phyloP scores from a whole-genome alignment of 192 early-diverging fungal species.

The Polychytrium aggregatum region DNA sequence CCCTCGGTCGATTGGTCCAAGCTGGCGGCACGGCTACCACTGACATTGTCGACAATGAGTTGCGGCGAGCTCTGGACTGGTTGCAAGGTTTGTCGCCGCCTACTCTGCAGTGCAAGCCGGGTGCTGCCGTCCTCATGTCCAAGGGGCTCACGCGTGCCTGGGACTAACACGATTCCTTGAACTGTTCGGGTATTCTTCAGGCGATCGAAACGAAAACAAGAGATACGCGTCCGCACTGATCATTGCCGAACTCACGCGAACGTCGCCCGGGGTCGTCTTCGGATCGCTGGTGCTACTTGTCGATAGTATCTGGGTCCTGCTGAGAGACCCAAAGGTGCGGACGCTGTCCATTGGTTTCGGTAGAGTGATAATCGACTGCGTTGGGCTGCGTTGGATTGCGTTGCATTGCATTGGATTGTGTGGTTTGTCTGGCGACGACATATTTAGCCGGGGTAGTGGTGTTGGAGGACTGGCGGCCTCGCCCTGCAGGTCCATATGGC shows the following conservation, averaged over 20 bases:
- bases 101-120: too few relatives aligned
- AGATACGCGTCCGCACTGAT: constrained; percentile 75
- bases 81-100: constrained; percentile 44
- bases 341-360: neutral
- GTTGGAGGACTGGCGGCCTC: too few relatives aligned
- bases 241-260: constrained; percentile 57
- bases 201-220: constrained; percentile 64
- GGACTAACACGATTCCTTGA: neutral
- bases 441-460: too few relatives aligned
- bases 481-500: too few relatives aligned
- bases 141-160: neutral
- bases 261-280: constrained; percentile 74
- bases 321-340: constrained; percentile 65
- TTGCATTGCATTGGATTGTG: too few relatives aligned
- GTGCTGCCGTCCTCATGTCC: neutral
- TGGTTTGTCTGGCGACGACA: too few relatives aligned
- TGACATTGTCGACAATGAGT: constrained; percentile 75
- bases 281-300: constrained; percentile 70
- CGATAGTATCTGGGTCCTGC: constrained; percentile 70
- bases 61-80: constrained; percentile 75
- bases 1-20: constrained; percentile 41
- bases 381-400: too few relatives aligned
- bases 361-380: too few relatives aligned
- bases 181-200: constrained; percentile 20
- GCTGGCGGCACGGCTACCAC: constrained; percentile 58